Conservation (phyloP, 768 basidiomycete species). For the Lyophyllum decastes region DNA sequence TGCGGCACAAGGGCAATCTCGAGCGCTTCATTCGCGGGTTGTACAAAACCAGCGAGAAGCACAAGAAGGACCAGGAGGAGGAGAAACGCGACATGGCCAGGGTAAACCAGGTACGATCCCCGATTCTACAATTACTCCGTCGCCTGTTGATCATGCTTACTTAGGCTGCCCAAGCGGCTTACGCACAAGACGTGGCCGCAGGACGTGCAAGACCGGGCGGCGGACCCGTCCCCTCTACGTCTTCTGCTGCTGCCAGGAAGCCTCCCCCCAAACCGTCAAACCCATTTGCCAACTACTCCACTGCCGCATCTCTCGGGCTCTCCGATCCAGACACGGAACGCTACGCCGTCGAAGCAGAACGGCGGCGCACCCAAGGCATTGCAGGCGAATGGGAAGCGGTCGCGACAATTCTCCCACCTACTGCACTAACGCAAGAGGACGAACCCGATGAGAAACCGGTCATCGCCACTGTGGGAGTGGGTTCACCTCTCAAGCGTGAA, state of each 20-base stretch:
- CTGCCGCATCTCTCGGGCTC: constrained; percentile 82
- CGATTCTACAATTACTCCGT: not conserved
- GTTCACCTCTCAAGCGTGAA: constrained; percentile 35
- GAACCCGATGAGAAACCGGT: constrained; percentile 9
- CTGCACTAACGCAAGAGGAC: constrained; percentile 19
- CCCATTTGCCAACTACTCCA: constrained; percentile 84
- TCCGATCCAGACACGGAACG: constrained; percentile 75
- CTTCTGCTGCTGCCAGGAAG: constrained; percentile 38
- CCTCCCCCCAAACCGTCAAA: constrained; percentile 55
- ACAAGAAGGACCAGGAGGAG: constrained; percentile 81
- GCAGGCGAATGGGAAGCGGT: constrained; percentile 82
- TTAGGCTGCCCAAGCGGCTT: constrained; percentile 80
- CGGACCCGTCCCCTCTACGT: constrained; percentile 34
- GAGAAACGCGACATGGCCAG: constrained; percentile 85
- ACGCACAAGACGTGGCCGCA: constrained; percentile 73
- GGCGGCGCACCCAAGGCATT: constrained; percentile 63
- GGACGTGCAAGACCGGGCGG: constrained; percentile 50
- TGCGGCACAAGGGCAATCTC: constrained; percentile 92
- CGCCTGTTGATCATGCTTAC: not conserved
- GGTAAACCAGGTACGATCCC: constrained; percentile 70
- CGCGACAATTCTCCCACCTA: constrained; percentile 25
- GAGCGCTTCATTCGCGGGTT: constrained; percentile 90
- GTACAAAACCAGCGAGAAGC: constrained; percentile 91
- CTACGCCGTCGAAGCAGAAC: constrained; percentile 57
- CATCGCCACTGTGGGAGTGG: constrained; percentile 16